Percentiles rank a stretch among this genome's conserved stretches.
Conservation (phyloP, 2,329 filamentous ascomycete genomes). For the Ophiocordyceps sinensis region DNA sequence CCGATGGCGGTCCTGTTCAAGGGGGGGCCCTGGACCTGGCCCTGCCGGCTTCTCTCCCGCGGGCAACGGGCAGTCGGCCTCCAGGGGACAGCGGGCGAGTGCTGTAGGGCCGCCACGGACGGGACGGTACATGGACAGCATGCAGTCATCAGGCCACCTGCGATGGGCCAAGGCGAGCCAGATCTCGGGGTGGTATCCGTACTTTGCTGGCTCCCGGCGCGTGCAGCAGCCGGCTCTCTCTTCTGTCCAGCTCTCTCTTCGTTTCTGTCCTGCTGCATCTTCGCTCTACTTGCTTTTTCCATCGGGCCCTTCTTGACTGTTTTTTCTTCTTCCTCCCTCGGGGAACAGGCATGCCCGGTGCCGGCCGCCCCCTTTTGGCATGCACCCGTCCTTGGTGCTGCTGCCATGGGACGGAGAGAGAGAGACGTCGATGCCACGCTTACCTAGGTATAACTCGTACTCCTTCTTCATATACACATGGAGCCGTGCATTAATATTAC, state of each 20-base stretch:
- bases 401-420: no score
- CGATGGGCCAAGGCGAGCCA: not conserved
- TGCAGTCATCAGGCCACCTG: slow-evolving; percentile 1
- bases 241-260: not conserved
- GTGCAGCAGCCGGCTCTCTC: not conserved
- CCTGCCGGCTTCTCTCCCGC: no score
- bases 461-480: no score
- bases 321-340: not conserved
- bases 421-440: no score
- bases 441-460: no score
- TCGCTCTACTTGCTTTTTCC: not conserved
- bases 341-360: not conserved
- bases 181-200: not conserved
- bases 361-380: not conserved
- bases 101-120: no score
- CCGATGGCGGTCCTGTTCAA: no score
- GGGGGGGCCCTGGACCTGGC: no score
- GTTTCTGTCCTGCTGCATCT: not conserved
- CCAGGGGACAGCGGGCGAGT: no score
- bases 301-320: not conserved
- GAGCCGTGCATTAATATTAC: no score
- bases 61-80: no score
- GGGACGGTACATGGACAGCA: not conserved
- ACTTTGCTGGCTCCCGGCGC: not conserved
- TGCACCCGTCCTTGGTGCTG: not conserved